Evolutionary conservation across 441 rosid genomes (phyloP).

Genomic region (Isatis lusitanica): DNA sequence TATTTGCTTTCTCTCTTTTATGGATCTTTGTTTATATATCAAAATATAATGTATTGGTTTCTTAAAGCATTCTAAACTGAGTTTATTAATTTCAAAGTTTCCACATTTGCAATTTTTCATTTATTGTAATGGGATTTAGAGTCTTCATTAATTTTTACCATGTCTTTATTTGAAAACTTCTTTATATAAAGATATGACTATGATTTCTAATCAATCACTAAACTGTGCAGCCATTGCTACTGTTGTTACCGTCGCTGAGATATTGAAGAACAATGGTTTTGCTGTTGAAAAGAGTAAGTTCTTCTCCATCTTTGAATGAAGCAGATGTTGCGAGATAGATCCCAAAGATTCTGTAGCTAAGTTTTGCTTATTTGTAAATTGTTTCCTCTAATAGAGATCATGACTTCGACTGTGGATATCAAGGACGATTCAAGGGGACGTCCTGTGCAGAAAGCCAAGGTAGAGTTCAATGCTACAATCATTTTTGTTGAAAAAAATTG

Average conservation of each 20-base stretch:
- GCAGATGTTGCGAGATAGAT: neutral
- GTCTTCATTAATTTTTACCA: neutral
- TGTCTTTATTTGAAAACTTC: neutral
- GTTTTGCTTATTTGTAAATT: neutral
- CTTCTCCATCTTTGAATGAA: neutral
- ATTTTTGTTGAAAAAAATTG: neutral
- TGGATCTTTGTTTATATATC: neutral
- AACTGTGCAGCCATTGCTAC: conserved; percentile 75
- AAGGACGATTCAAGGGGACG: conserved; percentile 73
- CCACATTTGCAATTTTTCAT: neutral
- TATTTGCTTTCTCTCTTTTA: conserved; percentile 1
- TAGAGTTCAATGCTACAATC: too few species aligned
- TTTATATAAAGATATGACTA: neutral
- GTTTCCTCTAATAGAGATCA: conserved; percentile 53
- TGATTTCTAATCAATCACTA: neutral
- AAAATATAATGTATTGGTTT: neutral
- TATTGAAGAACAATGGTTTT: conserved; percentile 76
- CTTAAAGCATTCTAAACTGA: neutral
- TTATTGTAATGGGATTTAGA: conserved; percentile 5
- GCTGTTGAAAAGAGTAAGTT: conserved; percentile 77
- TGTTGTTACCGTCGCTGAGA: conserved; percentile 72
- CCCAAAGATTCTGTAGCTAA: neutral
- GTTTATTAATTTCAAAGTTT: conserved; percentile 15
- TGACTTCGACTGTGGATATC: conserved; percentile 74
- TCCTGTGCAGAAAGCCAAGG: conserved; percentile 80